Conservation (phyloP, 2,329 filamentous ascomycete genomes). For the Lithohypha guttulata region DNA sequence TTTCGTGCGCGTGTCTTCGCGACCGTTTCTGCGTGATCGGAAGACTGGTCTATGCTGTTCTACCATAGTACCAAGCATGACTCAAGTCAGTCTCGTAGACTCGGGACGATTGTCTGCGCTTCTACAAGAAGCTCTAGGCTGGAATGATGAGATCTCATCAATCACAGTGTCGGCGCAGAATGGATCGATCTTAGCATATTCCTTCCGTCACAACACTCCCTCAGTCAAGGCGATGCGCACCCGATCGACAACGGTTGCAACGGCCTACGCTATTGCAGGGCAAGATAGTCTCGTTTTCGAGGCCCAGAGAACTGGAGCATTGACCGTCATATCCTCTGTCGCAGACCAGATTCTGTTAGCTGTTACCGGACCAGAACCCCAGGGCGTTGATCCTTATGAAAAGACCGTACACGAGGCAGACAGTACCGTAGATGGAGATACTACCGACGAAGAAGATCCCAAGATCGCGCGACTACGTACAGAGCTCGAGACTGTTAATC, state of each 20-base stretch:
- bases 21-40: too few species aligned
- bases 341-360: conserved; percentile 20
- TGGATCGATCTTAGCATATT: conserved; percentile 22
- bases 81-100: conserved; percentile 19
- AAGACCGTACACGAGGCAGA: conserved; percentile 6
- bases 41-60: too few species aligned
- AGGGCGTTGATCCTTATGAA: conserved; percentile 8
- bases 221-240: conserved; percentile 21
- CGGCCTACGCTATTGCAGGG: conserved; percentile 21
- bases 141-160: conserved; percentile 20
- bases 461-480: conserved; percentile 14
- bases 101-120: conserved; percentile 19
- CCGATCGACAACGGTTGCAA: conserved; percentile 21
- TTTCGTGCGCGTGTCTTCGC: too few species aligned
- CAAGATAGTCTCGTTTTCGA: conserved; percentile 22
- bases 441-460: conserved; percentile 10
- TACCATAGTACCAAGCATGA: too few species aligned
- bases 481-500: conserved; percentile 19
- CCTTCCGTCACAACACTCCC: conserved; percentile 16
- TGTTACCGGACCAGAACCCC: conserved; percentile 19
- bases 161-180: conserved; percentile 21
- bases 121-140: conserved; percentile 19
- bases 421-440: conserved; percentile 5
- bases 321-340: conserved; percentile 20
- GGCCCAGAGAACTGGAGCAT: conserved; percentile 19